Evolutionary conservation across 1,284 basidiomycete species (phyloP), one percentile per base, ranked within the genome.

Genomic region (Malassezia cuniculi): DNA sequence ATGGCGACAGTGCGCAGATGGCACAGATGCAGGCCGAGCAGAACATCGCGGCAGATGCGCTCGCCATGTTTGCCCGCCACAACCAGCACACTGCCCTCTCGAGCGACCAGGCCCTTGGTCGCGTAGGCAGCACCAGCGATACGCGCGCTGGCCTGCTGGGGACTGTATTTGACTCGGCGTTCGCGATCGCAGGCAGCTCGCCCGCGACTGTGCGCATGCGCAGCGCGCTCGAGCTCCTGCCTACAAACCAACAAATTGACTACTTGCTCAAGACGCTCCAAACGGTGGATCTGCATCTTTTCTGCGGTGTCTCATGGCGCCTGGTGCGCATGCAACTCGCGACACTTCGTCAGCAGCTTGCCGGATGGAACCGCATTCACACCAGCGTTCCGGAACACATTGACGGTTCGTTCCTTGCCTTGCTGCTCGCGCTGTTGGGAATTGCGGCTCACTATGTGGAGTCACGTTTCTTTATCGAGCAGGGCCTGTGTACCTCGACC

Each of bases 231-330:
- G 56, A 55, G 22, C 41, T 52, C 16, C 41, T 59, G 11, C 56
- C 56, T 8, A 54, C 54, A 39, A 50, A 52, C 21, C 56, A 59
- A 29, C 54, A 54, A 14, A 49, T 50, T 29, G 54, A 59, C 22
- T 52, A 54, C n/a, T 47, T 59, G 17, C 47, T 59, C 34, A 51
- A 53, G 36, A 52, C 50, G 19, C 30, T 59, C n/a, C 52, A 55
- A 14, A 48, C 50, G 1, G 53, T 57, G 27, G 57, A 59, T 25
- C 36, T 41, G 38, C 48, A 49, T 15, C 47, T 53, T 2, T 47
- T 47, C 1, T 51, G 54, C 24, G 57, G 54, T 17, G 52, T 59
- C 36, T 55, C 50, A 22, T 59, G 57, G 57, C 50, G 52, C 6
- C 47, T 59, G n/a, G 50, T 59, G 24, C 48, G 48, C 11, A 49